phyloP scores from a whole-genome alignment of 495 filamentous ascomycete genomes.

The Neurospora sp. region DNA sequence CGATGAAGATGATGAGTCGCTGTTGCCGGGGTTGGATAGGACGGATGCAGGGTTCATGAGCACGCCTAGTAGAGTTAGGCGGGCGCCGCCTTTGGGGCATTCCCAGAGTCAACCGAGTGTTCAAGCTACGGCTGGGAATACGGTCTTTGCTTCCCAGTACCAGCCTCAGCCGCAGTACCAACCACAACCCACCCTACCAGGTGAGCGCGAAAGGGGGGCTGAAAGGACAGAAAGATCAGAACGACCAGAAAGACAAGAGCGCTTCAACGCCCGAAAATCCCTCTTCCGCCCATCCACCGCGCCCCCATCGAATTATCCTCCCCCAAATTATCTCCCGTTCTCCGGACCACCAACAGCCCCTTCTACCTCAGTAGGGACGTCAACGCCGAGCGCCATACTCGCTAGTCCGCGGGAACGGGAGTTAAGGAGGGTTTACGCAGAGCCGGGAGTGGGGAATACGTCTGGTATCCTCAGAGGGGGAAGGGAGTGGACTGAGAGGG shows the following conservation, averaged over 20 bases:
- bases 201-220: background rate
- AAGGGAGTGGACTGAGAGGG: background rate
- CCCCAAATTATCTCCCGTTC: background rate
- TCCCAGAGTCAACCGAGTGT: background rate
- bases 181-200: background rate
- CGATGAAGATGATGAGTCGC: constrained; percentile 3
- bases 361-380: background rate
- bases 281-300: background rate
- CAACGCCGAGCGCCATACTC: constrained; percentile 1
- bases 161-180: background rate
- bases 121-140: background rate
- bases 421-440: constrained; percentile 14
- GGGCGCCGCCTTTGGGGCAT: constrained; percentile 6
- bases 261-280: background rate
- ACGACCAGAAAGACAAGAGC: background rate
- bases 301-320: background rate
- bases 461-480: background rate
- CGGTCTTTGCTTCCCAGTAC: background rate
- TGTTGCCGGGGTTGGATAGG: constrained; percentile 3
- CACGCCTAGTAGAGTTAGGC: constrained; percentile 21
- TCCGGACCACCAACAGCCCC: background rate
- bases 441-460: background rate
- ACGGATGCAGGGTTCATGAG: constrained; percentile 22
- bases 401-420: constrained; percentile 20
- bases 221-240: background rate